Evolutionary conservation across 179 eudicot genomes (phyloP).

Genomic region (Amaranthus tricolor): DNA sequence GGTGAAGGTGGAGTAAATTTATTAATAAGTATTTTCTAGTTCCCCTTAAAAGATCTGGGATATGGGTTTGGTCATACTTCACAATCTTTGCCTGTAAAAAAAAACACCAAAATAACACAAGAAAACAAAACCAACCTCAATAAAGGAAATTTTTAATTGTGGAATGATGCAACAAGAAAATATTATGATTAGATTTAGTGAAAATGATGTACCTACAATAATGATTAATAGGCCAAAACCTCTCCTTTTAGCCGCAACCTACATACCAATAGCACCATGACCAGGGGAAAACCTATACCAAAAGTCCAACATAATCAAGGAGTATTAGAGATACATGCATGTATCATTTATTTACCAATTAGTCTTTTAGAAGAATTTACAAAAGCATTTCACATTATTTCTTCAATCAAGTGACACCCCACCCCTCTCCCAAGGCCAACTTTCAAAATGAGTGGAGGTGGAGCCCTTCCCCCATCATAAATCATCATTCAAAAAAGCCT

Average conservation of each 20-base stretch:
- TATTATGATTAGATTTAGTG: constrained; percentile 18
- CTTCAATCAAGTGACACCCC: constrained; percentile 23
- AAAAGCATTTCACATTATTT: constrained; percentile 21
- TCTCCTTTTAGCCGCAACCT: constrained; percentile 27
- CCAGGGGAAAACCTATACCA: constrained; percentile 65
- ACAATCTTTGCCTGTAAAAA: constrained; percentile 39
- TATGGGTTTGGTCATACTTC: constrained; percentile 33
- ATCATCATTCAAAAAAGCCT: constrained; percentile 25
- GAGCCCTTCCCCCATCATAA: constrained; percentile 29
- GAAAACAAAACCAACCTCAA: constrained; percentile 13
- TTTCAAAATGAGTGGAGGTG: constrained; percentile 25
- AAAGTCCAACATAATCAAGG: constrained; percentile 7
- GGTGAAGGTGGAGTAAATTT: constrained; percentile 17
- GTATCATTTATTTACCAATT: constrained; percentile 18
- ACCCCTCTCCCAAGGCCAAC: background rate
- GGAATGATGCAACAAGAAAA: constrained; percentile 25
- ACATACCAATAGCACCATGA: constrained; percentile 87
- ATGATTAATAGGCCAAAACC: constrained; percentile 20
- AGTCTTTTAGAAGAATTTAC: constrained; percentile 18
- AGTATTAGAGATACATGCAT: constrained; percentile 18
- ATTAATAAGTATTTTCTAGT: background rate
- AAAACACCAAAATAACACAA: constrained; percentile 14
- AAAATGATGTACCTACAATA: constrained; percentile 30
- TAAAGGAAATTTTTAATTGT: constrained; percentile 17
- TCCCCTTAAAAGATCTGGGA: constrained; percentile 24